These are phyloP conservation scores for Neurospora sublineolata DNA, from an alignment of 495 filamentous ascomycete species.

Conservation along the genomic window DNA sequence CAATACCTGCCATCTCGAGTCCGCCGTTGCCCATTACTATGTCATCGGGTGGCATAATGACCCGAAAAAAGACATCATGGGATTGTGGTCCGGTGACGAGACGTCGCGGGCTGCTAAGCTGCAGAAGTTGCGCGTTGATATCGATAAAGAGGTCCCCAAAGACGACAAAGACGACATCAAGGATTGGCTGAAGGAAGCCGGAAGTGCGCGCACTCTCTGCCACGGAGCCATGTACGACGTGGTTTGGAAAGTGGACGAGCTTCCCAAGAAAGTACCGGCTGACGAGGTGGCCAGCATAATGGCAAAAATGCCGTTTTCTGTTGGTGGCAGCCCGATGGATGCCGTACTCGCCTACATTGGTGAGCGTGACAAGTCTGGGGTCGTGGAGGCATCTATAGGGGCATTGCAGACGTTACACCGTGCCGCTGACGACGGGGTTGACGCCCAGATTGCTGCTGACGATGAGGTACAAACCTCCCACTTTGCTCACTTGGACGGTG, in stretches of 20 bases:
- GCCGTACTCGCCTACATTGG: constrained; percentile 26
- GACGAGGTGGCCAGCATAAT: neutral
- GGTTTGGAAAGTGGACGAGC: constrained; percentile 18
- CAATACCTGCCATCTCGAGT: constrained; percentile 10
- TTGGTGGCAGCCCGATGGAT: constrained; percentile 39
- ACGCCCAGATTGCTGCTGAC: constrained; percentile 19
- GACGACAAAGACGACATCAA: neutral
- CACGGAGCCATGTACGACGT: constrained; percentile 40
- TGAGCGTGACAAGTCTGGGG: neutral
- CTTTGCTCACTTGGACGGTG: constrained; percentile 19
- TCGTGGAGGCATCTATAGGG: constrained; percentile 7
- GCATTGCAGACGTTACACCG: constrained; percentile 17
- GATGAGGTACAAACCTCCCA: constrained; percentile 24
- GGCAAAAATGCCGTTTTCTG: constrained; percentile 13
- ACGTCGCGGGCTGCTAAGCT: neutral
- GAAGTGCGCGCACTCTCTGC: constrained; percentile 12
- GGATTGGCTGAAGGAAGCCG: neutral
- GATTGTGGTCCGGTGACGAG: neutral
- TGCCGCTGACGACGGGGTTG: constrained; percentile 24
- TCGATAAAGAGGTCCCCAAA: neutral
- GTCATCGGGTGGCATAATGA: constrained; percentile 42
- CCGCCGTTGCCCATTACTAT: constrained; percentile 34
- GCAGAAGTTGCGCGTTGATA: neutral
- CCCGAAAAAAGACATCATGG: constrained; percentile 13
- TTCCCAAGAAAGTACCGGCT: constrained; percentile 22